phyloP scores from a whole-genome alignment of 306 rosid species.

The Vigna trinervia region DNA sequence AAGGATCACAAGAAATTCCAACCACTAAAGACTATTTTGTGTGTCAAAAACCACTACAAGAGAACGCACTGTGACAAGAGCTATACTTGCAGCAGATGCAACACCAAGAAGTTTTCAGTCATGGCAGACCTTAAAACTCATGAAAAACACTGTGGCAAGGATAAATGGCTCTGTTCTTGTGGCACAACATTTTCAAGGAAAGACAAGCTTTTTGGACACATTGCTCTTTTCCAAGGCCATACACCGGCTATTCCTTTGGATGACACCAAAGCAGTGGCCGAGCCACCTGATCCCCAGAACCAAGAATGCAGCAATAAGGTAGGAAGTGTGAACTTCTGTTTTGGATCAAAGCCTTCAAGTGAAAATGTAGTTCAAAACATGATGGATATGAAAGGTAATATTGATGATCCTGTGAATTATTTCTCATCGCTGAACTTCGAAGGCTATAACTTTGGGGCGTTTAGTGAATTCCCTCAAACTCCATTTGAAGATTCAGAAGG shows the following conservation, averaged over 20 bases:
- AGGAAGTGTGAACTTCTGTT: slow-evolving; percentile 63
- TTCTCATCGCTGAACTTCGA: slow-evolving; percentile 86
- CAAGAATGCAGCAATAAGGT: slow-evolving; percentile 54
- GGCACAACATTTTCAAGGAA: slow-evolving; percentile 99
- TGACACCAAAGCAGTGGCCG: slow-evolving; percentile 58
- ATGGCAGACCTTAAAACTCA: slow-evolving; percentile 98
- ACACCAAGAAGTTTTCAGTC: slow-evolving; percentile 93
- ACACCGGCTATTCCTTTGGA: slow-evolving; percentile 93
- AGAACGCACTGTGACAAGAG: slow-evolving; percentile 99
- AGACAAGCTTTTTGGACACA: slow-evolving; percentile 99
- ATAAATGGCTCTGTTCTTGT: slow-evolving; percentile 98
- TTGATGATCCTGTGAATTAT: slow-evolving; percentile 77
- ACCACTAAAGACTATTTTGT: slow-evolving; percentile 91
- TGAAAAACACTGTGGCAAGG: slow-evolving; percentile 98
- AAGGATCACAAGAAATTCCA: slow-evolving; percentile 94
- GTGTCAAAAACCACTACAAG: slow-evolving; percentile 99
- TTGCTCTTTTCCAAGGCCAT: slow-evolving; percentile 97
- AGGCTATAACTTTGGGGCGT: slow-evolving; percentile 75
- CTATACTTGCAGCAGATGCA: slow-evolving; percentile 92
- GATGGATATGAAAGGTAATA: slow-evolving; percentile 63
- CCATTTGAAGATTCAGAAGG: slow-evolving; percentile 82
- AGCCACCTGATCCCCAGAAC: slow-evolving; percentile 53
- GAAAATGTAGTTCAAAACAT: slow-evolving; percentile 56
- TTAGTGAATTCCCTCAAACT: slow-evolving; percentile 86
- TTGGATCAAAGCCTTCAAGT: slow-evolving; percentile 59